Conservation (phyloP, 805 yeast species). For the Candida bentonensis region DNA sequence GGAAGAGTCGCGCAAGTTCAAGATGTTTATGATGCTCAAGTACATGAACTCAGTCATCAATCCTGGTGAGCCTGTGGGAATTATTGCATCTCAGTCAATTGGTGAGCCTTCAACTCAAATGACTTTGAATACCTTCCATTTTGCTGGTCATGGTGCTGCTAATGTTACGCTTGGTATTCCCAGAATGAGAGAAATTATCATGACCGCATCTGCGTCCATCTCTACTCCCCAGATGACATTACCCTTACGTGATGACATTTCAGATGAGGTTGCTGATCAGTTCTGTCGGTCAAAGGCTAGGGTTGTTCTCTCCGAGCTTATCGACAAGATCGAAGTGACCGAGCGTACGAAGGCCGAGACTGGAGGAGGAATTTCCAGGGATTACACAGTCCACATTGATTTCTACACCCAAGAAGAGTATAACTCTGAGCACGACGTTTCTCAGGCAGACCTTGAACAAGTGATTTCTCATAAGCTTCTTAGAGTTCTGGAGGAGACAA, state of each 20-base stretch:
- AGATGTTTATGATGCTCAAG: slow-evolving; percentile 94
- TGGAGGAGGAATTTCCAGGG: slow-evolving; percentile 38
- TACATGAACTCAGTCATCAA: slow-evolving; percentile 90
- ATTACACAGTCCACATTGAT: slow-evolving; percentile 59
- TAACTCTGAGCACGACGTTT: slow-evolving; percentile 75
- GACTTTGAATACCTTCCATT: slow-evolving; percentile 95
- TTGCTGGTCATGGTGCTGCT: slow-evolving; percentile 99
- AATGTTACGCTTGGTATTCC: slow-evolving; percentile 99
- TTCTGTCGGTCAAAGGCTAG: slow-evolving; percentile 84
- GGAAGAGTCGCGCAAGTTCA: slow-evolving; percentile 69
- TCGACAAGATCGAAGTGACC: slow-evolving; percentile 70
- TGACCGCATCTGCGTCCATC: slow-evolving; percentile 94
- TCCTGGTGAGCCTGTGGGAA: slow-evolving; percentile 98
- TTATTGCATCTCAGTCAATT: slow-evolving; percentile 93
- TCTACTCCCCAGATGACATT: slow-evolving; percentile 98
- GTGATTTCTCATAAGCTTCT: slow-evolving; percentile 56
- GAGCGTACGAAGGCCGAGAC: slow-evolving; percentile 67
- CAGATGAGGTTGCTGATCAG: slow-evolving; percentile 76
- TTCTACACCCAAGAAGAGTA: slow-evolving; percentile 72
- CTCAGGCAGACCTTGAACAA: slow-evolving; percentile 61
- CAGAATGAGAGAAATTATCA: slow-evolving; percentile 98
- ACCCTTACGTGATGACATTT: slow-evolving; percentile 68
- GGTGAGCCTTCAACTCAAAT: slow-evolving; percentile 99
- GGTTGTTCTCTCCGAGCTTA: slow-evolving; percentile 75
- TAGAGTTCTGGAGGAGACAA: slow-evolving; percentile 52